Conservation (phyloP, 306 rosid species). For the Vigna unguiculata region DNA sequence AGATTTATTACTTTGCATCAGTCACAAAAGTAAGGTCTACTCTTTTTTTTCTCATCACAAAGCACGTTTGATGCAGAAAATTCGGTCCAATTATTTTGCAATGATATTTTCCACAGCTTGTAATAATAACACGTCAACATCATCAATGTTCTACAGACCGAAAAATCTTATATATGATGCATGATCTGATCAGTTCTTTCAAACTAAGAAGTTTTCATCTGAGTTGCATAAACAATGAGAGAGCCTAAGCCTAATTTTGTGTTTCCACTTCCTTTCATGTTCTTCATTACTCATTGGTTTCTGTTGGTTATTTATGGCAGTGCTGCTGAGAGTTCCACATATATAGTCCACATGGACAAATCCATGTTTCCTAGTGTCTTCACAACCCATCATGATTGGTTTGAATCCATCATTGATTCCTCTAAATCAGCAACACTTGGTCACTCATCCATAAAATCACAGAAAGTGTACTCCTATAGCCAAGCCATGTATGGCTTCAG, state of each 20-base stretch:
- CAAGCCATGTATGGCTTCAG: constrained; percentile 49
- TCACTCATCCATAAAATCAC: not conserved
- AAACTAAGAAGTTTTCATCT: constrained; percentile 21
- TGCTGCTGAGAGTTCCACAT: constrained; percentile 40
- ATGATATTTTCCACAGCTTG: not conserved
- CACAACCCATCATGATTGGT: constrained; percentile 40
- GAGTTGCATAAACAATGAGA: constrained; percentile 19
- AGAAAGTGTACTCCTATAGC: constrained; percentile 30
- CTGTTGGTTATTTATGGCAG: constrained; percentile 18
- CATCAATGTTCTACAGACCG: not conserved
- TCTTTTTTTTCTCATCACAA: not conserved
- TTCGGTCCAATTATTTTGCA: constrained; percentile 4
- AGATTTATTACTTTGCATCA: not conserved
- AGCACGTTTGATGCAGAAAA: not conserved
- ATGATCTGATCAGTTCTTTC: not conserved
- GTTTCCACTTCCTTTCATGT: constrained; percentile 3
- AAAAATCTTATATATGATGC: constrained; percentile 18
- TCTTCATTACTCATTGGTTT: constrained; percentile 26
- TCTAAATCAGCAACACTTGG: constrained; percentile 8
- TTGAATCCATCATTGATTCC: constrained; percentile 36
- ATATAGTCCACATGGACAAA: constrained; percentile 50
- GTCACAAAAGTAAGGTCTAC: not conserved
- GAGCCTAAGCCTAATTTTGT: constrained; percentile 9
- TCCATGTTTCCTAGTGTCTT: constrained; percentile 41
- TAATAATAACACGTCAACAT: constrained; percentile 29